Percentiles rank a stretch among this genome's conserved stretches.
Evolutionary conservation across 2,329 filamentous ascomycete genomes (phyloP).

Genomic region (Scorias spongiosa): DNA sequence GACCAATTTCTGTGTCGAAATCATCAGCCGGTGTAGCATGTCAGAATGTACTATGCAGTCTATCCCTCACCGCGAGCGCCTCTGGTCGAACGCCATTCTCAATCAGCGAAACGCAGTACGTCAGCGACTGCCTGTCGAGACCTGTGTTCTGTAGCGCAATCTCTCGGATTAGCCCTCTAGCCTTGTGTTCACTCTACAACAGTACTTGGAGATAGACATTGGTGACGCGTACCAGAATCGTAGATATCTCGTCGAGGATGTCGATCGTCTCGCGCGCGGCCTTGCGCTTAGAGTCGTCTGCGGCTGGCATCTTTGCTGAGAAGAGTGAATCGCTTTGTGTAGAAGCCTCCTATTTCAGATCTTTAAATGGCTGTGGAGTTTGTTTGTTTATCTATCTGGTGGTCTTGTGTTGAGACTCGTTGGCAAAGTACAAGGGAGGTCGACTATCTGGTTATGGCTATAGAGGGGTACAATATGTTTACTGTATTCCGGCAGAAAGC

Average conservation of each 20-base stretch:
- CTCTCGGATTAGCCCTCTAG: background rate
- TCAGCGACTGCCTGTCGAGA: slow-evolving; percentile 77
- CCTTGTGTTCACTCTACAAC: background rate
- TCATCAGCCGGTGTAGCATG: slow-evolving; percentile 1
- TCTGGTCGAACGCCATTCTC: slow-evolving; percentile 96
- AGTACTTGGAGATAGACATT: background rate
- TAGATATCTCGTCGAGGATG: slow-evolving; percentile 61
- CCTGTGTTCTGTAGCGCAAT: slow-evolving; percentile 62
- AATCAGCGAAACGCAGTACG: slow-evolving; percentile 90
- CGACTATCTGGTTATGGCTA: too few species aligned
- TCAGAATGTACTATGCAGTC: background rate
- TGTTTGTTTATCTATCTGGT: too few species aligned
- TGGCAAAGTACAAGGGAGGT: too few species aligned
- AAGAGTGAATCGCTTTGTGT: too few species aligned
- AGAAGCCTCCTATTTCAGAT: too few species aligned
- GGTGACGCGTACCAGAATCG: slow-evolving; percentile 56
- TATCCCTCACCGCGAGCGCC: slow-evolving; percentile 62
- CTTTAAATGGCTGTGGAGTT: too few species aligned
- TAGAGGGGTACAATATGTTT: too few species aligned
- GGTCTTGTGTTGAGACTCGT: too few species aligned
- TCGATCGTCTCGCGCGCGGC: slow-evolving; percentile 72
- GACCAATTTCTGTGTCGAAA: slow-evolving; percentile 27
- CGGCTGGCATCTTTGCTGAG: slow-evolving; percentile 11
- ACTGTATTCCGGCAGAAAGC: too few species aligned
- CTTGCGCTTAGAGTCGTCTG: slow-evolving; percentile 50